Evolutionary conservation across 2,329 filamentous ascomycete species (phyloP).

Genomic region (Trichothecium roseum): DNA sequence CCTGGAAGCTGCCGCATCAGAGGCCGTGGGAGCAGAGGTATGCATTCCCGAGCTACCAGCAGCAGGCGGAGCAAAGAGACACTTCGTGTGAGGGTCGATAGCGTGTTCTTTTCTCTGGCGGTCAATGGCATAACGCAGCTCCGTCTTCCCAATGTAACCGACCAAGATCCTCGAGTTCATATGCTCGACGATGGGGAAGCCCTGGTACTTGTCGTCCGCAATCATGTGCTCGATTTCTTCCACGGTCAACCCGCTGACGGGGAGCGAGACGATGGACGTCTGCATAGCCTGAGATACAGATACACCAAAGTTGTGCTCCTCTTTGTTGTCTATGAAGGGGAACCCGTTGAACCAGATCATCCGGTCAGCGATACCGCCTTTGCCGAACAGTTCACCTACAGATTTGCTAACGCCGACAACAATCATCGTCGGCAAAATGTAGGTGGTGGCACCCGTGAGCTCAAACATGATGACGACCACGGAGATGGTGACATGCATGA

Average conservation of each 20-base stretch:
- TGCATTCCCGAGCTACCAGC: slow-evolving; percentile 18
- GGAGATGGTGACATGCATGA: slow-evolving; percentile 96
- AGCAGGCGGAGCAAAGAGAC: slow-evolving; percentile 54
- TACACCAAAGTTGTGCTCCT: slow-evolving; percentile 93
- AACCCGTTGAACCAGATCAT: slow-evolving; percentile 99
- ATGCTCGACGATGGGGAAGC: slow-evolving; percentile 85
- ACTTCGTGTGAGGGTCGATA: slow-evolving; percentile 58
- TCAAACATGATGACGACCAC: slow-evolving; percentile 99
- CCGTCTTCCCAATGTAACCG: slow-evolving; percentile 87
- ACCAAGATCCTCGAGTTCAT: slow-evolving; percentile 59
- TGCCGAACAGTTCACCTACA: slow-evolving; percentile 83
- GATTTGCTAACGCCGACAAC: slow-evolving; percentile 95
- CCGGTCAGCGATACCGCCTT: slow-evolving; percentile 90
- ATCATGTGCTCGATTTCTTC: slow-evolving; percentile 69
- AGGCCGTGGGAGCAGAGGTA: slow-evolving; percentile 34
- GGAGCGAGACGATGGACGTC: slow-evolving; percentile 61
- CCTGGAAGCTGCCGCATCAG: slow-evolving; percentile 44
- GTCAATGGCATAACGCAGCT: slow-evolving; percentile 83
- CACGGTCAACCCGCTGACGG: slow-evolving; percentile 63
- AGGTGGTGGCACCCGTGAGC: slow-evolving; percentile 90
- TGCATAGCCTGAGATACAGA: slow-evolving; percentile 89
- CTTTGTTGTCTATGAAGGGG: slow-evolving; percentile 93
- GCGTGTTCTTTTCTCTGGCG: slow-evolving; percentile 61
- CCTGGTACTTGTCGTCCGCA: slow-evolving; percentile 72
- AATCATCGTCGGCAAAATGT: slow-evolving; percentile 97